Evolutionary conservation across 139 green algal species (phyloP).

Genomic region (Volvox africanus): DNA sequence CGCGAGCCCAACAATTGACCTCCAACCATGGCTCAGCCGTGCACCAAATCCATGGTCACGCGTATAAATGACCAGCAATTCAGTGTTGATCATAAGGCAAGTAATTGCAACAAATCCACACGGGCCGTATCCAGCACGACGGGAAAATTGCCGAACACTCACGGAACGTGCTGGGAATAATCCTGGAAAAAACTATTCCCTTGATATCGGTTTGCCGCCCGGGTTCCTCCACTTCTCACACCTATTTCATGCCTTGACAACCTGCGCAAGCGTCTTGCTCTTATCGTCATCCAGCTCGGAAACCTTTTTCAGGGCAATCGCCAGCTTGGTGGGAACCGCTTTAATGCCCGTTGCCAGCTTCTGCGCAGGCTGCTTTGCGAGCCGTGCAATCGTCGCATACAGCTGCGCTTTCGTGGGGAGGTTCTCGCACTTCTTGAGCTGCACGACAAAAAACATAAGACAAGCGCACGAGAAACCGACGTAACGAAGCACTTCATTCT

Average conservation of each 20-base stretch:
- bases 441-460: neutral
- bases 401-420: constrained; percentile 92
- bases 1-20: too few species aligned
- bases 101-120: neutral
- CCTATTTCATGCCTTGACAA: constrained; percentile 47
- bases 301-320: constrained; percentile 58
- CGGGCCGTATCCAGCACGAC: neutral
- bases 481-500: too few species aligned
- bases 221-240: too few species aligned
- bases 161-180: too few species aligned
- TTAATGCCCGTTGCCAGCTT: constrained; percentile 73
- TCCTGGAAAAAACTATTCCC: too few species aligned
- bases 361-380: constrained; percentile 89
- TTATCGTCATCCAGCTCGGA: constrained; percentile 68
- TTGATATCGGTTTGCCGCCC: too few species aligned
- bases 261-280: constrained; percentile 54
- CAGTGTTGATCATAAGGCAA: too few species aligned
- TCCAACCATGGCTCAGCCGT: too few species aligned
- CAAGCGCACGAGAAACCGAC: neutral
- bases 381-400: constrained; percentile 80
- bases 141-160: neutral
- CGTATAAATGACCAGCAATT: too few species aligned
- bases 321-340: constrained; percentile 61
- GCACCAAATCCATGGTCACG: too few species aligned
- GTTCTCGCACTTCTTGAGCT: constrained; percentile 87